Base-by-base conservation (phyloP, 495 filamentous ascomycete genomes). In the Lepraria neglecta region DNA sequence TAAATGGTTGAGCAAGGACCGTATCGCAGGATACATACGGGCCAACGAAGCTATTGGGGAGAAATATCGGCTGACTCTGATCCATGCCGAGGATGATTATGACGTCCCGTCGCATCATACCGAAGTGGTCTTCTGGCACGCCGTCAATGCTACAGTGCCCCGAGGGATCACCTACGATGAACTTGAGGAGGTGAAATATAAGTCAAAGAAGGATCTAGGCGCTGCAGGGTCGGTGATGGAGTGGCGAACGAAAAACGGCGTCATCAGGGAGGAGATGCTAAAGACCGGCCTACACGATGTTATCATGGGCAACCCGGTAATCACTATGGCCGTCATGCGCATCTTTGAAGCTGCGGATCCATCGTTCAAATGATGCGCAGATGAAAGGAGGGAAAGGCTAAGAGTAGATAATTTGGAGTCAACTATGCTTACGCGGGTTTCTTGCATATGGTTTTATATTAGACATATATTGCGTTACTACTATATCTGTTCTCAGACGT, bases 231-330 rank as follows among this genome's bases (percentile, higher is more conserved):
- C 75, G 21, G 64, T 77, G 30, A 69, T 77, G 61, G 75, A 80
- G 61, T 80, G 75, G 76, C 68, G 56, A 33, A 76, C 74, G 0
- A 59, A 71, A 12, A 67, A 74, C 47, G 80, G 80, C 6, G 60
- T 76, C 0, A 70, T 80, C 28, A 72, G 76, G 46, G 76, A 80
- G 60, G 74, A 81, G 58, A 78, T 81, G 9, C 61, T 81, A 28
- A 80, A 80, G 67, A 73, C 70, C 19, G 78, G 78, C 6, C 63
- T 81, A 40, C 79, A 82, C 59, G 79, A 80, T 71, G 72, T 76
- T 14, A 67, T 81, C 38, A 80, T 81, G 77, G 75, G 76, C 6
- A 74, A 81, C 63, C 75, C 79, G 3, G 66, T 80, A 10, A 65
- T 80, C 21, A 75, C 73, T 19, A 68, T 80, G 69, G 78, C 77